Evolutionary conservation across 2,329 filamentous ascomycete species (phyloP).

Genomic region (Penicillium occitanis): DNA sequence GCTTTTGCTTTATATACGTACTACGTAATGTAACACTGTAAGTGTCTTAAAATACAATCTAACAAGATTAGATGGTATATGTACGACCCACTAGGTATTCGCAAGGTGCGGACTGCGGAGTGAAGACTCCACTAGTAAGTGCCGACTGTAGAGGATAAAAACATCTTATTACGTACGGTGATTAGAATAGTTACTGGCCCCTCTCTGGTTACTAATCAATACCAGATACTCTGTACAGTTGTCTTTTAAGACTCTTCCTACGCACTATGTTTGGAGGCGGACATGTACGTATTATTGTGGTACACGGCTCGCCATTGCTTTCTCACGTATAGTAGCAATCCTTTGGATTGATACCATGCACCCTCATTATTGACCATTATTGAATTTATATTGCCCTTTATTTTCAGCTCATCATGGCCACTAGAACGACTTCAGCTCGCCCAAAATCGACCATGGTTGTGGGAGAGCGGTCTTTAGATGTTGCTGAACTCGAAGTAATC

Average conservation of each 20-base stretch:
- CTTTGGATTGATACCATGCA: not conserved
- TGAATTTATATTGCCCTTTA: not conserved
- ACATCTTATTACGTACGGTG: not conserved
- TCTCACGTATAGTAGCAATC: not conserved
- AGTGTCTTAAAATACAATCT: not conserved
- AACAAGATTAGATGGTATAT: not conserved
- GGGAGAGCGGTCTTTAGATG: not conserved
- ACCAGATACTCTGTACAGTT: not conserved
- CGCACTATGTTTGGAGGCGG: not conserved
- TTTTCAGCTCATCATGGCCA: not conserved
- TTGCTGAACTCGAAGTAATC: constrained; percentile 8
- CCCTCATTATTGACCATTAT: not conserved
- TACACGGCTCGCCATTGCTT: not conserved
- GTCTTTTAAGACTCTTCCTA: not conserved
- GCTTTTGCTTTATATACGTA: not conserved
- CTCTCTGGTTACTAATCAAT: not conserved
- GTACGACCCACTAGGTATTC: not conserved
- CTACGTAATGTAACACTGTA: not conserved
- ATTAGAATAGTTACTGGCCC: not conserved
- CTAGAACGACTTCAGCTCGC: not conserved
- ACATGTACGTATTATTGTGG: not conserved
- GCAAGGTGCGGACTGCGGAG: not conserved
- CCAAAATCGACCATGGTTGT: not conserved
- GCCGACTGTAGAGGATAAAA: not conserved
- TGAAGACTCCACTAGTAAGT: not conserved